Evolutionary conservation across 306 rosid genomes (phyloP), one percentile per base, ranked within the genome.

Genomic region (Elaeagnus macrophylla): DNA sequence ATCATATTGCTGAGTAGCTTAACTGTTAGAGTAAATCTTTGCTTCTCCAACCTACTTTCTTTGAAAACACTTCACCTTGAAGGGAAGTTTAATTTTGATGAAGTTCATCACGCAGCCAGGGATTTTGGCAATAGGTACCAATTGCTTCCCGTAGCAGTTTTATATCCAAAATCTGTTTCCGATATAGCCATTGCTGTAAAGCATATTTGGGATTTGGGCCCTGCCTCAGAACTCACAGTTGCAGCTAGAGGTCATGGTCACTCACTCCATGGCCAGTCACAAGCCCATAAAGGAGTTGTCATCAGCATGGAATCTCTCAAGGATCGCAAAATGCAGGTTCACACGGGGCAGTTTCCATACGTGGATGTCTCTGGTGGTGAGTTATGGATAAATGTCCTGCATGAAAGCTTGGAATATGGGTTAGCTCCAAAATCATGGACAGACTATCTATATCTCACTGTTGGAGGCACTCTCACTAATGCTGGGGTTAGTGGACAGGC

Each of bases 161-260:
- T 87, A 37, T 67, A 87, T 67, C 99, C 99, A 40, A 80, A 76
- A 62, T 68, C 94, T 9, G 94, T 79, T 53, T 67, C 93, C 45
- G 99, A 93, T 65, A 82, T 93, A 37, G 81, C 95, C 48, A 72
- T 40, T 16, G 75, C 80, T 7, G 53, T 93, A 48, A 79, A 61
- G 64, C 94, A 87, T 79, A 52, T 93, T n/a, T 84, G 87, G 87
- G 53, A 71, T 39, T 78, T 77, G 85, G 99, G 89, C 36, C 83
- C 83, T 17, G 59, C 56, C 16, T 84, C 99, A 1, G 81, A 82
- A 37, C 89, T 87, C 44, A 87, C 83, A 9, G 80, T 87, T 53
- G 96, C 94, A 20, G 96, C 96, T 6, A 69, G 96, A 79, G 99
- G 99, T 57, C 99, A 93, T 53, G 99, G 96, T 6, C 99, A 93